Conservation (phyloP, 306 rosid genomes). For the Pterocarpus macrocarpus region DNA sequence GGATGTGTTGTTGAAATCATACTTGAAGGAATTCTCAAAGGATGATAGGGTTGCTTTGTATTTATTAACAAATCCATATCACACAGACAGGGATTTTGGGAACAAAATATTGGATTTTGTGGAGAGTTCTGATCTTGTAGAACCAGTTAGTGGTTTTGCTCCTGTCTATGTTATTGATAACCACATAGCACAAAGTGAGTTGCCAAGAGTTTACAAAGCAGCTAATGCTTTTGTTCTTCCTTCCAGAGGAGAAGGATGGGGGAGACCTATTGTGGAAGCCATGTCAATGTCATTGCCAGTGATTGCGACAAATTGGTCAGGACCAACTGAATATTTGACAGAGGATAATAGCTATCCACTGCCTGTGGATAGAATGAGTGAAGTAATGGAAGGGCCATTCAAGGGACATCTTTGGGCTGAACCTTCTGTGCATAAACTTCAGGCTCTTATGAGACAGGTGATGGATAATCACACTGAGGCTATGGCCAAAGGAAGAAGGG, state of each 20-base stretch:
- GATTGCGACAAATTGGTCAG: conserved; percentile 90
- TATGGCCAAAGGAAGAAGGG: conserved; percentile 64
- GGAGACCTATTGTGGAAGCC: conserved; percentile 89
- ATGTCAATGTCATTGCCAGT: conserved; percentile 89
- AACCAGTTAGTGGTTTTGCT: conserved; percentile 73
- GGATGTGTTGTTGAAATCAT: conserved; percentile 79
- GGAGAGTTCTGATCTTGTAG: conserved; percentile 55
- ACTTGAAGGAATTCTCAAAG: conserved; percentile 69
- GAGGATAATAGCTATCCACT: conserved; percentile 77
- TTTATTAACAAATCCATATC: conserved; percentile 86
- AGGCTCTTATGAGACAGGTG: conserved; percentile 69
- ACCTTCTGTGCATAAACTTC: conserved; percentile 68
- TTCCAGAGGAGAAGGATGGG: conserved; percentile 95
- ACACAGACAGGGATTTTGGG: conserved; percentile 72
- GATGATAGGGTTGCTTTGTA: conserved; percentile 68
- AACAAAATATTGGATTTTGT: conserved; percentile 82
- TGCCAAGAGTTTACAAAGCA: conserved; percentile 75
- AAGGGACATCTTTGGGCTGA: conserved; percentile 91
- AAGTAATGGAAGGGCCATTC: conserved; percentile 82
- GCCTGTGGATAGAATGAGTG: conserved; percentile 71
- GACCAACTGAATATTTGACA: conserved; percentile 82
- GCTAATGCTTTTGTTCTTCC: conserved; percentile 88
- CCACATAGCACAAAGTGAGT: conserved; percentile 75
- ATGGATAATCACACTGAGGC: conserved; percentile 61
- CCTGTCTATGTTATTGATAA: conserved; percentile 69